Percentiles rank a stretch among this genome's conserved stretches.
phyloP scores from a whole-genome alignment of 129 eudicot genomes.

The Smallanthus sonchifolius region DNA sequence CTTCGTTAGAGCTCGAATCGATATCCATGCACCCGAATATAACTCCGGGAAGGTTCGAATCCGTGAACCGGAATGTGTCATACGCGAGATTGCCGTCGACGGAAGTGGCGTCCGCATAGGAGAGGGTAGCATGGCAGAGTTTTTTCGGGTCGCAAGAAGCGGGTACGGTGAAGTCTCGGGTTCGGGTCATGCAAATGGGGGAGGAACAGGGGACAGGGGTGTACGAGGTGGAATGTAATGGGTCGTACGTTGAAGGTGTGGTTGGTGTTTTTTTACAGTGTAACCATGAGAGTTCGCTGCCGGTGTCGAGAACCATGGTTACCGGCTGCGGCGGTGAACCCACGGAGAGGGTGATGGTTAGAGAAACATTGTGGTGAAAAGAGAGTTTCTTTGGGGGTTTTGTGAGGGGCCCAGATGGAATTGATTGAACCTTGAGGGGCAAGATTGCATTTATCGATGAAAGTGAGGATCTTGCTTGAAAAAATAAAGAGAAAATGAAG shows the following conservation, averaged over 20 bases:
- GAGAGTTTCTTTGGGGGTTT: slow-evolving; percentile 56
- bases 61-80: slow-evolving; percentile 48
- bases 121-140: slow-evolving; percentile 63
- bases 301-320: slow-evolving; percentile 81
- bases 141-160: slow-evolving; percentile 80
- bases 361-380: slow-evolving; percentile 68
- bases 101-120: slow-evolving; percentile 79
- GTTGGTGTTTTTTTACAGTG: slow-evolving; percentile 60
- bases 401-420: slow-evolving; percentile 31
- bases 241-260: slow-evolving; percentile 39
- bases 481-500: slow-evolving; percentile 18
- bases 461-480: slow-evolving; percentile 16
- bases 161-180: slow-evolving; percentile 74
- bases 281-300: slow-evolving; percentile 77
- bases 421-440: slow-evolving; percentile 48
- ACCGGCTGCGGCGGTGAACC: slow-evolving; percentile 83
- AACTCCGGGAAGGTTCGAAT: slow-evolving; percentile 44
- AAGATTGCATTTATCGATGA: slow-evolving; percentile 35
- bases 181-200: slow-evolving; percentile 53
- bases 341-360: slow-evolving; percentile 62
- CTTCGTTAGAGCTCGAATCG: slow-evolving; percentile 45
- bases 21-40: slow-evolving; percentile 86
- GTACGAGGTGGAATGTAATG: slow-evolving; percentile 50
- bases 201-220: slow-evolving; percentile 54
- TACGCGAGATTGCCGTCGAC: slow-evolving; percentile 78